A percentile compares a stretch with the other conserved stretches of the same genome.
Evolutionary conservation across 163 green algal species (phyloP).

Genomic region (Trebouxiophyceae sp.): DNA sequence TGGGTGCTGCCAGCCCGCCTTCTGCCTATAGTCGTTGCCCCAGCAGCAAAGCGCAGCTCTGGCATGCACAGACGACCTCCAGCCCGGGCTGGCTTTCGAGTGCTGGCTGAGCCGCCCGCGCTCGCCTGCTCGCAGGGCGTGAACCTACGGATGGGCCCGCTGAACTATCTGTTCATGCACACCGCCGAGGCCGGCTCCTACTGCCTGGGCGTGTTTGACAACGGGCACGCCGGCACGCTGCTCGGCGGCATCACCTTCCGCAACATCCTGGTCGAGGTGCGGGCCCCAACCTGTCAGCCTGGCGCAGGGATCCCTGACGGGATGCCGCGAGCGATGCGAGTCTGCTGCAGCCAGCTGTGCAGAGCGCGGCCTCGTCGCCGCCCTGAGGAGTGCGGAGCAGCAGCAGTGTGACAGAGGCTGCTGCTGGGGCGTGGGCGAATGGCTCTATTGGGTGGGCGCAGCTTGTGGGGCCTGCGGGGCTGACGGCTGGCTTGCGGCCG

Average conservation of each 20-base stretch:
- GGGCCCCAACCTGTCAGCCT: background rate
- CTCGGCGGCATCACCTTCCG: conserved; percentile 78
- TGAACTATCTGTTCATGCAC: conserved; percentile 87
- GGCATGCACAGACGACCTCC: no score
- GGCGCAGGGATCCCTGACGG: background rate
- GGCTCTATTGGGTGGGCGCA: background rate
- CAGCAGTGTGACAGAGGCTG: background rate
- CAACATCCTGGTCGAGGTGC: conserved; percentile 72
- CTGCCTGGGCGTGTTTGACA: conserved; percentile 86
- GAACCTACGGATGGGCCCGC: conserved; percentile 47
- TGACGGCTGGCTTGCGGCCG: no score
- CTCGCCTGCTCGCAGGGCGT: conserved; percentile 29
- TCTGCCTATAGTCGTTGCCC: no score
- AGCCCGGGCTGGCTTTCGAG: no score
- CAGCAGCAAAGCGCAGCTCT: no score
- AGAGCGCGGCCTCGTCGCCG: no score
- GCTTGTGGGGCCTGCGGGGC: background rate
- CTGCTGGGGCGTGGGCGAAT: background rate
- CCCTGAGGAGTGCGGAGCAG: background rate
- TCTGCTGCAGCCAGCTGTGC: no score
- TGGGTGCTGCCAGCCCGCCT: no score
- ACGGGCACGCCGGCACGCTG: conserved; percentile 59
- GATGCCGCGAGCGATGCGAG: background rate
- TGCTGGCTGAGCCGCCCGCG: no score
- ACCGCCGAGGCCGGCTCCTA: conserved; percentile 40